Conservation (phyloP, 495 filamentous ascomycete species). For the Pseudoneurospora amorphoporcata region DNA sequence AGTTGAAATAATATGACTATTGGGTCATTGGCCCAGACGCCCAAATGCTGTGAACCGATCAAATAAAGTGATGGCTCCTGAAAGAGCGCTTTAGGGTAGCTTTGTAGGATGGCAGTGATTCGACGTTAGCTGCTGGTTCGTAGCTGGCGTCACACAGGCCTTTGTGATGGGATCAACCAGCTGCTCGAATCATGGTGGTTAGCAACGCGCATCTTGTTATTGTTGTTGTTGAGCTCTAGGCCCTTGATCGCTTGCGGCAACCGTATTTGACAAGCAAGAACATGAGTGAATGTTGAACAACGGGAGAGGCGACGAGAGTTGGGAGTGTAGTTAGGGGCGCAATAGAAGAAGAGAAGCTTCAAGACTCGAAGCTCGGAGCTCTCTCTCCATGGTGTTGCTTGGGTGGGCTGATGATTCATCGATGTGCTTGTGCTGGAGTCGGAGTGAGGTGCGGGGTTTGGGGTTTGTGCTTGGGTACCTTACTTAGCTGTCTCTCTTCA, state of each 20-base stretch:
- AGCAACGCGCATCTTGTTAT: background rate
- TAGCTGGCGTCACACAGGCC: background rate
- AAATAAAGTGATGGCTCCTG: background rate
- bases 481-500: background rate
- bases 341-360: background rate
- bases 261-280: background rate
- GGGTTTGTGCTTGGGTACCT: background rate
- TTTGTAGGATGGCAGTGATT: background rate
- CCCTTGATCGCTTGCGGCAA: background rate
- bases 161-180: background rate
- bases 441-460: background rate
- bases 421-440: background rate
- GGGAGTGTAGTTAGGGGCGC: background rate
- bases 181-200: background rate
- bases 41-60: constrained; percentile 1
- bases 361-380: background rate
- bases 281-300: background rate
- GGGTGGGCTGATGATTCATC: background rate
- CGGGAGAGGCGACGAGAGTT: background rate
- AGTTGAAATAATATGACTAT: background rate
- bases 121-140: background rate
- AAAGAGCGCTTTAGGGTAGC: background rate
- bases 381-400: background rate
- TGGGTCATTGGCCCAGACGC: constrained; percentile 5
- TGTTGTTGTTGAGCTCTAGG: background rate